Evolutionary conservation across 2,329 filamentous ascomycete species (phyloP).

Genomic region (Sclerotinia sclerotiorum): DNA sequence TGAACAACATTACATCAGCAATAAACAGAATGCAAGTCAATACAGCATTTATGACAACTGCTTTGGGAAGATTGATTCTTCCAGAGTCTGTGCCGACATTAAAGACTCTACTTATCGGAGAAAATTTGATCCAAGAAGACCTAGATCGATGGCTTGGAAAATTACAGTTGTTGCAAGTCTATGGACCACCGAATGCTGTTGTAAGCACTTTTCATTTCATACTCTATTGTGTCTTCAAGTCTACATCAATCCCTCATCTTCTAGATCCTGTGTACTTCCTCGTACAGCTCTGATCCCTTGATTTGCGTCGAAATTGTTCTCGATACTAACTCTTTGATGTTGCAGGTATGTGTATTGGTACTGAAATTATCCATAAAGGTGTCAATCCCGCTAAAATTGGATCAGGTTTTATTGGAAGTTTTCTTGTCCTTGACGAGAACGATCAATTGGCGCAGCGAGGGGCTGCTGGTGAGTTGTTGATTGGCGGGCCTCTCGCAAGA

Average conservation of each 20-base stretch:
- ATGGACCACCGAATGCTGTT: constrained; percentile 58
- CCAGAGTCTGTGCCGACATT: constrained; percentile 75
- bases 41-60: constrained; percentile 30
- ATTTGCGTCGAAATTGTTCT: background rate
- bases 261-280: too few species aligned
- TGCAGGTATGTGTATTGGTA: constrained; percentile 10
- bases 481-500: constrained; percentile 43
- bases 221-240: background rate
- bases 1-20: constrained; percentile 28
- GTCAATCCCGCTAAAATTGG: background rate
- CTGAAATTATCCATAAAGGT: background rate
- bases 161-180: constrained; percentile 48
- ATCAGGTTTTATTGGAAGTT: constrained; percentile 11
- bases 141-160: constrained; percentile 42
- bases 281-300: background rate
- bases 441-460: constrained; percentile 39
- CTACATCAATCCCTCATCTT: background rate
- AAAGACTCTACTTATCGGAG: constrained; percentile 75
- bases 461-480: constrained; percentile 43
- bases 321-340: background rate
- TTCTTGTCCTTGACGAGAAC: background rate
- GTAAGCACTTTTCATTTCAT: background rate
- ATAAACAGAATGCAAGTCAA: constrained; percentile 29
- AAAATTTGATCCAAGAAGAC: constrained; percentile 69
- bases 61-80: constrained; percentile 65